These are phyloP conservation scores for Aspergillus hiratsukae DNA, from an alignment of 2,329 filamentous ascomycete species.

Conservation along the genomic window DNA sequence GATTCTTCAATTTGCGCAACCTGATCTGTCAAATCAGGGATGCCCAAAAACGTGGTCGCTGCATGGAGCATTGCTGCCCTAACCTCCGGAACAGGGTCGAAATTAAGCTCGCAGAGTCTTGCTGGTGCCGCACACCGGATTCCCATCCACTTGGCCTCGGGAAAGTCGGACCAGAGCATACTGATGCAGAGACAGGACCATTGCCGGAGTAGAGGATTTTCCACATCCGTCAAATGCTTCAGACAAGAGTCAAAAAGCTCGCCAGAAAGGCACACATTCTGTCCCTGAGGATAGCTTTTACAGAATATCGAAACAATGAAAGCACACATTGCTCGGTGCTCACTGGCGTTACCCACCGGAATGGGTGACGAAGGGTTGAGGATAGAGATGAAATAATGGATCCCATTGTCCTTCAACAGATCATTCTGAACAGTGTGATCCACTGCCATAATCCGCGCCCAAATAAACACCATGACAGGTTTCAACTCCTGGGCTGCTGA, in stretches of 20 bases:
- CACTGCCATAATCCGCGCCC: conserved; percentile 91
- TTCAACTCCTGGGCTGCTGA: conserved; percentile 93
- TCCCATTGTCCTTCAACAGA: conserved; percentile 92
- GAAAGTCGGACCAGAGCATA: conserved; percentile 85
- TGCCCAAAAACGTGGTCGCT: conserved; percentile 88
- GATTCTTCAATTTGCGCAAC: conserved; percentile 87
- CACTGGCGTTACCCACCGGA: conserved; percentile 79
- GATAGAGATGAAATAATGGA: conserved; percentile 93
- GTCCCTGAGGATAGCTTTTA: conserved; percentile 87
- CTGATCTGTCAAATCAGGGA: conserved; percentile 86
- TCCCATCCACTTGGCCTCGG: conserved; percentile 94
- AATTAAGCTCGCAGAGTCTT: conserved; percentile 72
- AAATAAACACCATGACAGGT: conserved; percentile 99
- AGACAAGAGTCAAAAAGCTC: conserved; percentile 89
- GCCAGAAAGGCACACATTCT: conserved; percentile 83
- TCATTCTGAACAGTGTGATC: conserved; percentile 92
- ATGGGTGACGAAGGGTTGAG: conserved; percentile 79
- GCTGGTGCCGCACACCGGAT: conserved; percentile 81
- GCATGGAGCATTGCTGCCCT: conserved; percentile 90
- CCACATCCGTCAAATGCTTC: conserved; percentile 73
- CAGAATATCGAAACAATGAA: conserved; percentile 98
- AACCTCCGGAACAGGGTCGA: conserved; percentile 87
- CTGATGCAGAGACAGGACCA: conserved; percentile 96
- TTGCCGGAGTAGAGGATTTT: conserved; percentile 84
- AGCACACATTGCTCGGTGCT: conserved; percentile 98